These are phyloP conservation scores for Cicer chorassanicum DNA, from an alignment of 306 rosid species.

Conservation along the genomic window DNA sequence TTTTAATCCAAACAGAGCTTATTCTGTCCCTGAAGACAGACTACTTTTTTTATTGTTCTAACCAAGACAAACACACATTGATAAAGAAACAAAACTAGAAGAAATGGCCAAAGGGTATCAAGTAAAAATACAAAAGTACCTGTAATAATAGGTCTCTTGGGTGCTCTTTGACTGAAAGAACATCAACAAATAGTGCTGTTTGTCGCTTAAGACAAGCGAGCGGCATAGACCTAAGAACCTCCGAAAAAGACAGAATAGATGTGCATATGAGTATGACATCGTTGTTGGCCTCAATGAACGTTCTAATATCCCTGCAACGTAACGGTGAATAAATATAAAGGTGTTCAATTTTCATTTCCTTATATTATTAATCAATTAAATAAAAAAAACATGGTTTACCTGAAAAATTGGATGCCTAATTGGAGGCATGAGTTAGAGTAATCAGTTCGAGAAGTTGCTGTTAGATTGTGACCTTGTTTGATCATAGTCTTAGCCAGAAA, in stretches of 20 bases:
- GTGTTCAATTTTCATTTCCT: background rate
- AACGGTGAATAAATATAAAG: background rate
- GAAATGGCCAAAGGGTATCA: background rate
- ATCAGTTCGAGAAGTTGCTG: constrained; percentile 64
- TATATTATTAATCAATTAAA: background rate
- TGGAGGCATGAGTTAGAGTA: constrained; percentile 46
- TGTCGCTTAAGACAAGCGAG: constrained; percentile 45
- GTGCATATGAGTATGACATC: constrained; percentile 64
- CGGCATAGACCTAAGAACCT: constrained; percentile 64
- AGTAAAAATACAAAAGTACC: constrained; percentile 30
- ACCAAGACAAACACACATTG: background rate
- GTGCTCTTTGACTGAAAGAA: constrained; percentile 69
- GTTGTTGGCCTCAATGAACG: constrained; percentile 57
- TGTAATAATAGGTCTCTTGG: constrained; percentile 56
- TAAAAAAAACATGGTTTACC: constrained; percentile 9
- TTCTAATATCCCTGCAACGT: constrained; percentile 42
- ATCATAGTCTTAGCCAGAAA: constrained; percentile 61
- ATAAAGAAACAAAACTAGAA: background rate
- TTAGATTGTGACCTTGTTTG: constrained; percentile 62
- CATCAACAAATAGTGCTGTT: constrained; percentile 64
- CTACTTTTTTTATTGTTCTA: too few relatives aligned
- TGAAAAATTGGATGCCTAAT: constrained; percentile 59
- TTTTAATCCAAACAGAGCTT: too few relatives aligned
- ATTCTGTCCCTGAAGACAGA: too few relatives aligned
- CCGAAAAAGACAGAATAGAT: constrained; percentile 53